Conservation (phyloP, 805 yeast genomes). For the Candida ovalis region DNA sequence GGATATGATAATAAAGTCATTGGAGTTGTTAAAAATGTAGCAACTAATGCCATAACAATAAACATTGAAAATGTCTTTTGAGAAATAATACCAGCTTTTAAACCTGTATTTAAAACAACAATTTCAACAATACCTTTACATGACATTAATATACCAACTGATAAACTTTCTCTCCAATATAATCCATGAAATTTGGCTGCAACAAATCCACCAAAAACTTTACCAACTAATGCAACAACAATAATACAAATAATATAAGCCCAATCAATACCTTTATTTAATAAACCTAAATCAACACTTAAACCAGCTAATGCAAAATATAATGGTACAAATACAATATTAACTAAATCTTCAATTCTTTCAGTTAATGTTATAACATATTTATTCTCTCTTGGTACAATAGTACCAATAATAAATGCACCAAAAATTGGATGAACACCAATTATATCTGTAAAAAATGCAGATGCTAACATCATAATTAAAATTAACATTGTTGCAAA, state of each 20-base stretch:
- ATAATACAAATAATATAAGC: slow-evolving; percentile 69
- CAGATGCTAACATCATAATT: slow-evolving; percentile 55
- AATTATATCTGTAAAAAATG: slow-evolving; percentile 77
- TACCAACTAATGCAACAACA: slow-evolving; percentile 63
- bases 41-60: slow-evolving; percentile 74
- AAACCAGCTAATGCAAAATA: slow-evolving; percentile 81
- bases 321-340: slow-evolving; percentile 66
- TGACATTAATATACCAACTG: slow-evolving; percentile 81
- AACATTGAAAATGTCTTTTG: slow-evolving; percentile 73
- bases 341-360: slow-evolving; percentile 74
- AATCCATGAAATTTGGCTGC: slow-evolving; percentile 62
- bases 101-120: slow-evolving; percentile 71
- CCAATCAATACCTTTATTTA: slow-evolving; percentile 71
- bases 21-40: slow-evolving; percentile 80
- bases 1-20: slow-evolving; percentile 63
- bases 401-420: slow-evolving; percentile 72
- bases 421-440: slow-evolving; percentile 89
- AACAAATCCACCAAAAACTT: slow-evolving; percentile 61
- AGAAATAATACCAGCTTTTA: slow-evolving; percentile 64
- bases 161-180: slow-evolving; percentile 66
- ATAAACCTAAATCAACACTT: slow-evolving; percentile 59
- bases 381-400: slow-evolving; percentile 73
- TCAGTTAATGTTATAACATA: slow-evolving; percentile 67
- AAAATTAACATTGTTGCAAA: slow-evolving; percentile 54
- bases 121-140: slow-evolving; percentile 88